A percentile compares a stretch with the other conserved stretches of the same genome.
These are phyloP conservation scores for Nakazawaea holstii DNA, from an alignment of 805 yeast genomes.

Conservation along the genomic window DNA sequence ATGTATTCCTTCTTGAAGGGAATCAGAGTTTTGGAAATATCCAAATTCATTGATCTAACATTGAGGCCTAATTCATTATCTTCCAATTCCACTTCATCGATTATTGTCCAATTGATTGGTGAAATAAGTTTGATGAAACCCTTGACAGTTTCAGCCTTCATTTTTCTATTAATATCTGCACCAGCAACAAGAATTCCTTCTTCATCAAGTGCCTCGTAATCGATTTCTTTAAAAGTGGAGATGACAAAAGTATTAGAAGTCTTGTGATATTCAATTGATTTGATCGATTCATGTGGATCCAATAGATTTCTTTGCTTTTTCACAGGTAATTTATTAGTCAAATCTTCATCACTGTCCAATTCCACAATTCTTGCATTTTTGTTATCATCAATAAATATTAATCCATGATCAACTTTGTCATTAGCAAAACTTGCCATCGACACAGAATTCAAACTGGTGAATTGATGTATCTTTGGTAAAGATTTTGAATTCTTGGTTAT, in stretches of 20 bases:
- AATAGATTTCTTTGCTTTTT: conserved; percentile 33
- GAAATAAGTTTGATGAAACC: conserved; percentile 64
- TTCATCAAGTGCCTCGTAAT: conserved; percentile 66
- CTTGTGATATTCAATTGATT: conserved; percentile 65
- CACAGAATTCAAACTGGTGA: conserved; percentile 59
- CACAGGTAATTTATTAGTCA: conserved; percentile 58
- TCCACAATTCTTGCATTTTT: conserved; percentile 63
- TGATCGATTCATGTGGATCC: conserved; percentile 49
- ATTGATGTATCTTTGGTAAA: conserved; percentile 58
- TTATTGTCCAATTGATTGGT: conserved; percentile 70
- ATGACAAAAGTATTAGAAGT: conserved; percentile 55
- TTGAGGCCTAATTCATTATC: conserved; percentile 63
- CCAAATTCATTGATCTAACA: conserved; percentile 48
- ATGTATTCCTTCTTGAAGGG: conserved; percentile 49
- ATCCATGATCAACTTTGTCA: conserved; percentile 34
- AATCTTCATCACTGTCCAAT: conserved; percentile 35
- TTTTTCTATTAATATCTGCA: conserved; percentile 35
- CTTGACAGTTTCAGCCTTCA: conserved; percentile 51
- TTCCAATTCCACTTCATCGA: conserved; percentile 62
- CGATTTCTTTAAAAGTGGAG: conserved; percentile 53
- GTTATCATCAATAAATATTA: conserved; percentile 66
- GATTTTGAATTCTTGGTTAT: conserved; percentile 63
- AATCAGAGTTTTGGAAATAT: conserved; percentile 27
- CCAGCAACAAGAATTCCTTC: conserved; percentile 66
- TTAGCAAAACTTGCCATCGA: conserved; percentile 55